These are phyloP conservation scores for Leccinum uliginosum DNA, from an alignment of 768 basidiomycete genomes.

Conservation along the genomic window DNA sequence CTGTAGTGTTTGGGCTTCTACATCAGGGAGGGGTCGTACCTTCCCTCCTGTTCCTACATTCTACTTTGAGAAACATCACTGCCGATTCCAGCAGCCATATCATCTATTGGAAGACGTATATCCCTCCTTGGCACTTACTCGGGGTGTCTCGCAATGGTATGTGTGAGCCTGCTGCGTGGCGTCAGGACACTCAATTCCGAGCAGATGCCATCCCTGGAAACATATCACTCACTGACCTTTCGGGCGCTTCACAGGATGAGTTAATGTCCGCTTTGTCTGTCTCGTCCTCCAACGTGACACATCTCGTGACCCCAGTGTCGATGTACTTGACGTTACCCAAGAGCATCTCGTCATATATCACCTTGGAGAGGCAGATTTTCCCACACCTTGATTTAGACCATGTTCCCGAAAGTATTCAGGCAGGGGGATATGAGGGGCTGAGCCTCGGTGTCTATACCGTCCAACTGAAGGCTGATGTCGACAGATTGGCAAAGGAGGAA, in stretches of 20 bases:
- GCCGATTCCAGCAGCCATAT: constrained; percentile 11
- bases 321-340: constrained; percentile 20
- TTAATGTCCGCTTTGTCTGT: constrained; percentile 17
- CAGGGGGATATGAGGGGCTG: constrained; percentile 29
- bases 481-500: background rate
- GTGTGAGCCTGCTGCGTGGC: background rate
- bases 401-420: constrained; percentile 27
- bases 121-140: constrained; percentile 36
- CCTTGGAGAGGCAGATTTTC: constrained; percentile 23
- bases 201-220: constrained; percentile 23
- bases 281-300: constrained; percentile 6
- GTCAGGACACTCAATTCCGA: background rate
- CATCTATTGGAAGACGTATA: constrained; percentile 40
- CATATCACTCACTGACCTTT: constrained; percentile 27
- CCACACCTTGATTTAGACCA: constrained; percentile 39
- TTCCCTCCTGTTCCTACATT: constrained; percentile 33
- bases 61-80: constrained; percentile 9
- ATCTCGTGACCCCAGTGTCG: constrained; percentile 32
- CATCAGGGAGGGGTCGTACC: constrained; percentile 42
- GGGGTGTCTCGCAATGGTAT: constrained; percentile 24
- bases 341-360: constrained; percentile 21
- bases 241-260: constrained; percentile 21
- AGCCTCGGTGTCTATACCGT: constrained; percentile 32
- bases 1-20: constrained; percentile 34
- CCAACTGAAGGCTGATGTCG: constrained; percentile 8